Evolutionary conservation across 2,329 filamentous ascomycete species (phyloP).

Genomic region (Rutstroemia sp.): DNA sequence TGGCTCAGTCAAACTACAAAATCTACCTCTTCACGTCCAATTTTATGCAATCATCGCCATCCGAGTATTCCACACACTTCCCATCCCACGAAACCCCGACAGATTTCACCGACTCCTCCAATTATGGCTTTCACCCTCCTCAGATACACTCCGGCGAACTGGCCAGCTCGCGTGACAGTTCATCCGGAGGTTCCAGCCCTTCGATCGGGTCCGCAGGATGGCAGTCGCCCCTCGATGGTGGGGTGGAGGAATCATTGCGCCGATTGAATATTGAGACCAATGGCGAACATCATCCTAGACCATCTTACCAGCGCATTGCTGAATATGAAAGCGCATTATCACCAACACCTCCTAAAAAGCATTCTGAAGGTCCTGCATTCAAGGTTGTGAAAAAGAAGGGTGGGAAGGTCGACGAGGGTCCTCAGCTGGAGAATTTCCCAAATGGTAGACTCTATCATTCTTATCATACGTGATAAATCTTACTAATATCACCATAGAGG

Average conservation of each 20-base stretch:
- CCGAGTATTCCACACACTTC: slow-evolving; percentile 38
- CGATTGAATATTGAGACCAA: slow-evolving; percentile 40
- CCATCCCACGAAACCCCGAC: slow-evolving; percentile 33
- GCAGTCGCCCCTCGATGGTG: slow-evolving; percentile 28
- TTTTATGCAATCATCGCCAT: slow-evolving; percentile 60
- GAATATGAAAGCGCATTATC: slow-evolving; percentile 55
- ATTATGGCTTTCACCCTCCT: slow-evolving; percentile 50
- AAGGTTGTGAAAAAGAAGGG: slow-evolving; percentile 44
- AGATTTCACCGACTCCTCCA: slow-evolving; percentile 32
- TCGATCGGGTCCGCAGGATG: slow-evolving; percentile 13
- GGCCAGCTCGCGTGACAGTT: slow-evolving; percentile 23
- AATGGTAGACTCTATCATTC: slow-evolving; percentile 55
- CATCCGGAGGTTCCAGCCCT: slow-evolving; percentile 18
- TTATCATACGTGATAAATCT: not conserved
- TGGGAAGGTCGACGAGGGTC: slow-evolving; percentile 17
- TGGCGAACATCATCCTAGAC: slow-evolving; percentile 24
- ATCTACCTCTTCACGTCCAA: slow-evolving; percentile 30
- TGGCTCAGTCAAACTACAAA: slow-evolving; percentile 28
- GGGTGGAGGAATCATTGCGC: slow-evolving; percentile 43
- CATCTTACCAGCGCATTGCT: slow-evolving; percentile 40
- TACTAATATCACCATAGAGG: slow-evolving; percentile 52
- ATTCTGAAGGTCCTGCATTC: slow-evolving; percentile 42
- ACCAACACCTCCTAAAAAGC: slow-evolving; percentile 36
- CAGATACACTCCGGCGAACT: slow-evolving; percentile 33
- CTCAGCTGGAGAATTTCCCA: slow-evolving; percentile 50